Evolutionary conservation across 2,329 filamentous ascomycete genomes (phyloP).

Genomic region (Colletotrichum theobromicola): DNA sequence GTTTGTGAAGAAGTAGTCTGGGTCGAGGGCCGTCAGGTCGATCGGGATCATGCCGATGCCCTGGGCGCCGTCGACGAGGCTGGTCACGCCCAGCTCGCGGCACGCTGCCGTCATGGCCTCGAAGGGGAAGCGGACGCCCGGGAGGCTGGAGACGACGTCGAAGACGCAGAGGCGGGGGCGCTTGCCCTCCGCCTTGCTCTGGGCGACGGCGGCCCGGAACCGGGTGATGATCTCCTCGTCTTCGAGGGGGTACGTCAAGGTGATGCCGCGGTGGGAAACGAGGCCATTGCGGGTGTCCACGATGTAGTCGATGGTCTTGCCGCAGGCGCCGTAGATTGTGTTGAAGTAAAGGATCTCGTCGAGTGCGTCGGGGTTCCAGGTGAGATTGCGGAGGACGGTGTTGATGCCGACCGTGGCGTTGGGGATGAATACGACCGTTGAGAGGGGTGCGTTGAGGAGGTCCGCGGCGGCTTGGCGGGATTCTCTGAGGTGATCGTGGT

Average conservation of each 20-base stretch:
- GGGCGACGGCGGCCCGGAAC: slow-evolving; percentile 65
- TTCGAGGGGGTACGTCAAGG: slow-evolving; percentile 70
- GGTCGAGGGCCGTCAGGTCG: slow-evolving; percentile 68
- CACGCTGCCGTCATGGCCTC: slow-evolving; percentile 70
- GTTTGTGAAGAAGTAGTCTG: slow-evolving; percentile 89
- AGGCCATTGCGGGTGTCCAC: slow-evolving; percentile 64
- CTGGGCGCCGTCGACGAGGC: slow-evolving; percentile 84
- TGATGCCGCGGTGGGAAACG: slow-evolving; percentile 58
- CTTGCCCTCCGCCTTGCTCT: slow-evolving; percentile 60
- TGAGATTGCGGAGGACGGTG: slow-evolving; percentile 77
- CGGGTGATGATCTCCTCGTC: slow-evolving; percentile 68
- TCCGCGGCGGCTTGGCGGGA: slow-evolving; percentile 68
- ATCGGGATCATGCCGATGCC: slow-evolving; percentile 80
- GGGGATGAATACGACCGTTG: slow-evolving; percentile 76
- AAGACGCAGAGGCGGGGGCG: slow-evolving; percentile 74
- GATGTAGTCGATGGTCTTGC: slow-evolving; percentile 73
- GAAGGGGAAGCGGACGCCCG: slow-evolving; percentile 82
- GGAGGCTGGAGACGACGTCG: slow-evolving; percentile 80
- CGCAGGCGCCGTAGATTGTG: slow-evolving; percentile 80
- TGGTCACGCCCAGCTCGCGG: slow-evolving; percentile 69
- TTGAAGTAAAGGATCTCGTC: slow-evolving; percentile 83
- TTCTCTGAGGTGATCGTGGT: slow-evolving; percentile 66
- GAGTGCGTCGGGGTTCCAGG: slow-evolving; percentile 69
- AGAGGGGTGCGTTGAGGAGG: slow-evolving; percentile 68
- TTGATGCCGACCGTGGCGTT: slow-evolving; percentile 85